Evolutionary conservation across 202 grass and related monocot species (phyloP), one percentile per base, ranked within the genome.

Genomic region (Saccharum hybrid): DNA sequence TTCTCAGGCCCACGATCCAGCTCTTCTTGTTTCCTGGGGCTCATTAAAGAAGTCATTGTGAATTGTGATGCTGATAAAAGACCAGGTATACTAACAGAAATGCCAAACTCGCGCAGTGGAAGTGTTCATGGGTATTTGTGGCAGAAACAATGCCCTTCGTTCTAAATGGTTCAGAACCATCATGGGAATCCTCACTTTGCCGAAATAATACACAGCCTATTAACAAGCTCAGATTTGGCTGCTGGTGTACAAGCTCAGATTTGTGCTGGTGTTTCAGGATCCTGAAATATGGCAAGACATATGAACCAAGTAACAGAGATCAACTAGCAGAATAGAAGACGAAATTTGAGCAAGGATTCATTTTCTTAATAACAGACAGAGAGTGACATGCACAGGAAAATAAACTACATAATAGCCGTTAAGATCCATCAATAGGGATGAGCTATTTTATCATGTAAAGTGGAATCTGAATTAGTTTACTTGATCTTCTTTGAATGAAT

Each of bases 151-250:
- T 45, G 40, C 48, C 77, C 31, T 82, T 33, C 31, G 3, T 33
- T 33, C 72, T 82, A 34, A 69, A 69, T 80, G 90, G 84, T 70
- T 82, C 88, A 11, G 83, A 97, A 82, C 94, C 92, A 74, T 93
- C 81, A 45, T 90, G 77, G 13, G 92, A 97, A 79, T 94, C 92
- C 86, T 97, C 94, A 72, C 90, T 94, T 52, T 33, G 94, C 94
- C 36, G 87, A 97, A 60, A 97, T 92, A 42, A 94, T 79, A 77
- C 90, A 91, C 45, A 80, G 91, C 63, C 90, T 72, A 21, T 91
- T 90, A 84, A 84, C 86, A 93, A 71, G 95, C 87, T 82, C 88
- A 93, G 66, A 97, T 94, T 86, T 33, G 31, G 31, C 31, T 33
- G 31, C 31, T 33, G 31, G 31, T 33, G 31, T 33, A 33, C 31